Base-by-base conservation (phyloP, 257 asterid genomes). In the Nicotiana benthamiana region DNA sequence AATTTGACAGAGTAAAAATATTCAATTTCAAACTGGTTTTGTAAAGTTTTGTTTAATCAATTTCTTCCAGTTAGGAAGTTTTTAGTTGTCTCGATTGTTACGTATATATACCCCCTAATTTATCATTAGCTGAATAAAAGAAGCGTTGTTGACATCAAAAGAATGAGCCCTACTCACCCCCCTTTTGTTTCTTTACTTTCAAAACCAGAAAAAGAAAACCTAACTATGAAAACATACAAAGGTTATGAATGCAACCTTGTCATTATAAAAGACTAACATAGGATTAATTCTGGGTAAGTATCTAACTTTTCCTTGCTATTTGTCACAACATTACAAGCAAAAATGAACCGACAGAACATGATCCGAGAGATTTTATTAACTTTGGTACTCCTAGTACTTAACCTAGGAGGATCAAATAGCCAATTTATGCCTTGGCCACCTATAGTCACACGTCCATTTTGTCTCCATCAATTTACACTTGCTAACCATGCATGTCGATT, bases 401-500 rank as follows among this genome's bases (percentile, higher is more conserved):
- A 59, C 78, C 85, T 82, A 16, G 79, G 61, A 83, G 86, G 24
- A 72, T 72, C 87, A 1, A 83, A 84, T 64, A n/a, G 91, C 85
- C 88, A 85, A 53, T 88, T 90, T 93, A 4, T 56, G 46, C 77
- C 84, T 20, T 20, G 75, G 53, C 72, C 62, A 52, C 82, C 89
- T 8, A 10, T 75, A 75, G 34, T 2, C 65, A 75, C 80, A 13
- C 87, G 81, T 7, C 91, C 91, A 24, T 92, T 90, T 34, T 94
- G 98, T 80, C 83, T 81, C 24, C 75, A 90, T 24, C 97, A 92
- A 67, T 82, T 90, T 32, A 75, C 90, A 20, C 81, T 94, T 17
- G 97, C 86, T 22, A 91, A 84, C 81, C 89, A 88, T 48, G 98
- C 97, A 24, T 92, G 98, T 62, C 81, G 86, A 0, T 4, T 43